phyloP scores from a whole-genome alignment of 257 asterid genomes.

The Solanum microdontum region DNA sequence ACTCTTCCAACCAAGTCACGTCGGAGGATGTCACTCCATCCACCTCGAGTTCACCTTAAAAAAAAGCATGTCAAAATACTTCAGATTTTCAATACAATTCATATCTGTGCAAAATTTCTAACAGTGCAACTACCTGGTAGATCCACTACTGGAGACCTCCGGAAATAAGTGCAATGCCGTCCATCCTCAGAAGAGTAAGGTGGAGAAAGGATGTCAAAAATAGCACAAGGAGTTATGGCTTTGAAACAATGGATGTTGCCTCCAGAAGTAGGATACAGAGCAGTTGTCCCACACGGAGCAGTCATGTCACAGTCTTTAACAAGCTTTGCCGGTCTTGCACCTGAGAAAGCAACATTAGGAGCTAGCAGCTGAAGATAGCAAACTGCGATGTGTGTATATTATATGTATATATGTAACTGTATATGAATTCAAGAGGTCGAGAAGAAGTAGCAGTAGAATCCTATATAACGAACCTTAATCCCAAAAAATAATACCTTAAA shows the following conservation, averaged over 20 bases:
- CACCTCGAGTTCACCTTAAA: slow-evolving; percentile 56
- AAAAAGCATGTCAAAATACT: neutral
- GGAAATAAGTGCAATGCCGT: slow-evolving; percentile 85
- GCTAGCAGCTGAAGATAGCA: neutral
- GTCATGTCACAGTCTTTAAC: slow-evolving; percentile 70
- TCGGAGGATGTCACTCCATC: slow-evolving; percentile 59
- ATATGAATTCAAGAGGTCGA: neutral
- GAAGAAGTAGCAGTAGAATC: neutral
- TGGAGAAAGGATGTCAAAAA: slow-evolving; percentile 93
- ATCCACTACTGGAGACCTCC: slow-evolving; percentile 52
- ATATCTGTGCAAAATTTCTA: neutral
- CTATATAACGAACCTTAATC: neutral
- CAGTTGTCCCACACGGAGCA: slow-evolving; percentile 80
- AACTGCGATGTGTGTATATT: neutral
- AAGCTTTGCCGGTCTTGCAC: slow-evolving; percentile 70
- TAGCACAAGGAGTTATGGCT: slow-evolving; percentile 90
- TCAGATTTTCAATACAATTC: neutral
- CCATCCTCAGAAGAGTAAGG: slow-evolving; percentile 91
- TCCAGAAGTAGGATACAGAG: slow-evolving; percentile 77
- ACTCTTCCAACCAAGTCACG: slow-evolving; percentile 85
- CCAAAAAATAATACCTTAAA: neutral
- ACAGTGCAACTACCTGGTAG: slow-evolving; percentile 51
- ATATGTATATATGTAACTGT: neutral
- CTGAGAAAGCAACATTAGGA: slow-evolving; percentile 17
- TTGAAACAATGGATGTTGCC: slow-evolving; percentile 93